These are phyloP conservation scores for Colletotrichum godetiae DNA, from an alignment of 2,329 filamentous ascomycete genomes.

Conservation along the genomic window DNA sequence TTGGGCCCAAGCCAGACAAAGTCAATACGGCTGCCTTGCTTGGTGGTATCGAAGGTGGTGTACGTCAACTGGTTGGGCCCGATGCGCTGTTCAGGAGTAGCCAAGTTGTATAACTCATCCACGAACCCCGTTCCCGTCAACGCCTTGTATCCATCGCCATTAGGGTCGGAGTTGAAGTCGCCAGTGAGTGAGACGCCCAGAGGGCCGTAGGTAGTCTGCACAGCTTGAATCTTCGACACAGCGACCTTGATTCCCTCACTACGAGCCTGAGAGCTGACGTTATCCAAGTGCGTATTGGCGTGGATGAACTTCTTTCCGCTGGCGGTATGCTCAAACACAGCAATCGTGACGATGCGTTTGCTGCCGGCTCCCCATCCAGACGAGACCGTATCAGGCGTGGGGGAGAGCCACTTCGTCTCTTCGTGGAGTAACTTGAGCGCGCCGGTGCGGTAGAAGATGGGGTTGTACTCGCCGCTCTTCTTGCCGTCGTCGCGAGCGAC, in stretches of 20 bases:
- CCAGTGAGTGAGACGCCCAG: constrained; percentile 57
- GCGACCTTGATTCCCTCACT: constrained; percentile 57
- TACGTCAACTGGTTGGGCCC: constrained; percentile 63
- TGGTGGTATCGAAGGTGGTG: constrained; percentile 67
- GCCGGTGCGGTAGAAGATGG: constrained; percentile 69
- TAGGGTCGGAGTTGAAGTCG: constrained; percentile 61
- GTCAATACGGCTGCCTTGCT: constrained; percentile 67
- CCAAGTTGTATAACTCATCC: constrained; percentile 49
- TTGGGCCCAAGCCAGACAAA: constrained; percentile 66
- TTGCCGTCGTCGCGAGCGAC: constrained; percentile 67
- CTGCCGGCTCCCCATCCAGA: constrained; percentile 66
- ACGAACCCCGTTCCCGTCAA: constrained; percentile 43
- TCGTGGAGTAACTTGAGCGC: constrained; percentile 63
- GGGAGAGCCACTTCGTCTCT: constrained; percentile 71
- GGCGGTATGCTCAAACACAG: constrained; percentile 54
- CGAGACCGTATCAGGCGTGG: constrained; percentile 66
- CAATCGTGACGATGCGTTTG: constrained; percentile 61
- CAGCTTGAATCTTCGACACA: constrained; percentile 46
- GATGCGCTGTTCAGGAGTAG: constrained; percentile 31
- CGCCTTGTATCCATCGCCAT: constrained; percentile 45
- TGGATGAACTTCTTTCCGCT: constrained; percentile 53
- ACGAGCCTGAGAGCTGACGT: constrained; percentile 55
- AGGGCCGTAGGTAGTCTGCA: constrained; percentile 33
- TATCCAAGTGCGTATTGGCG: constrained; percentile 66
- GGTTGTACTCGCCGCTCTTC: constrained; percentile 71